Percentiles rank a stretch among this genome's conserved stretches.
phyloP scores from a whole-genome alignment of 1,284 basidiomycete genomes.

The Ustilago xerochloae region DNA sequence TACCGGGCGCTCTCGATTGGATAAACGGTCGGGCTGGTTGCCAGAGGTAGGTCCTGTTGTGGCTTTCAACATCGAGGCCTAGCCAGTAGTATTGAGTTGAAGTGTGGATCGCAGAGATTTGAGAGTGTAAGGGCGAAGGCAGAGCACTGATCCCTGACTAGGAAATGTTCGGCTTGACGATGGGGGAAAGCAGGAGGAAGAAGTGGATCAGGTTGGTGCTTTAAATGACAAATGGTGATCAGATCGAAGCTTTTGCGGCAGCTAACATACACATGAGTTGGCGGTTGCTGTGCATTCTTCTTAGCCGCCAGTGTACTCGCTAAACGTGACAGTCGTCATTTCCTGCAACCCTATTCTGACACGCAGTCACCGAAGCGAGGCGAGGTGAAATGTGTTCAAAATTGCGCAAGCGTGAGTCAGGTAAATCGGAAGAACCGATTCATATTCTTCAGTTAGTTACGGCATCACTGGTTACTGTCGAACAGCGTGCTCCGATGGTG shows the following conservation, averaged over 20 bases:
- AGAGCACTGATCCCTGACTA: not conserved
- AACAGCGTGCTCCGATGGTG: too few species aligned
- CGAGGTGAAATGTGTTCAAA: not conserved
- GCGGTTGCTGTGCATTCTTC: too few species aligned
- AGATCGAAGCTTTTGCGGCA: not conserved
- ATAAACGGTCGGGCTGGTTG: not conserved
- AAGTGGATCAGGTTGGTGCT: not conserved
- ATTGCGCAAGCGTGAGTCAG: not conserved
- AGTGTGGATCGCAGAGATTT: not conserved
- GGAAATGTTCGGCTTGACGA: not conserved
- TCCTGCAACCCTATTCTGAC: not conserved
- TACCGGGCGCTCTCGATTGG: slow-evolving; percentile 1
- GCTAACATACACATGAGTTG: too few species aligned
- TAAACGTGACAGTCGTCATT: slow-evolving; percentile 1
- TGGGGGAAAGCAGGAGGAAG: not conserved
- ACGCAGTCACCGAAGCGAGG: not conserved
- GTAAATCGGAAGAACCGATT: too few species aligned
- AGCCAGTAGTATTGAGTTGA: not conserved
- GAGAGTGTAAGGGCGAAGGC: not conserved
- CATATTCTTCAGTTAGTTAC: not conserved
- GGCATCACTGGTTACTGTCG: not conserved
- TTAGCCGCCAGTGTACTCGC: too few species aligned
- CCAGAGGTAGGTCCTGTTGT: not conserved
- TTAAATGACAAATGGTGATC: not conserved
- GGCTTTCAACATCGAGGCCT: slow-evolving; percentile 10